phyloP scores from a whole-genome alignment of 1,139 yeast genomes.

The Spathaspora sp. region DNA sequence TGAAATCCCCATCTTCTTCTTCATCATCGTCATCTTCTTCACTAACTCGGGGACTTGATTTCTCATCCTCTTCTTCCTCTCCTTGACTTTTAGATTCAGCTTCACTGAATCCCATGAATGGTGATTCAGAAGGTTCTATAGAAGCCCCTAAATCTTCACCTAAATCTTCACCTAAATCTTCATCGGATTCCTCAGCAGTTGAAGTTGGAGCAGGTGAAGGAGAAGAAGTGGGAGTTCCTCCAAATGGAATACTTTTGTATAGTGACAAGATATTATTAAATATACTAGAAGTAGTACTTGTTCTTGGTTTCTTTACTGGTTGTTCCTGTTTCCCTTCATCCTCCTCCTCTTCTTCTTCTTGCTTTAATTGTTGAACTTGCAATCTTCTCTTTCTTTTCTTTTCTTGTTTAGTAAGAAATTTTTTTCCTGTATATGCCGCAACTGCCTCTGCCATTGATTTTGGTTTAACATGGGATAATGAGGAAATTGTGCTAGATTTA shows the following conservation, averaged over 20 bases:
- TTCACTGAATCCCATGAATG: slow-evolving; percentile 19
- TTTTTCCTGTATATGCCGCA: slow-evolving; percentile 57
- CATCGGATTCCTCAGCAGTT: too few species aligned
- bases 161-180: slow-evolving; percentile 13
- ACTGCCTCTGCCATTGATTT: slow-evolving; percentile 62
- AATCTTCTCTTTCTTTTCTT: slow-evolving; percentile 27
- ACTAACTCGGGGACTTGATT: slow-evolving; percentile 8
- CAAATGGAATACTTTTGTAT: slow-evolving; percentile 4
- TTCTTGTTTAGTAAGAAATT: slow-evolving; percentile 42
- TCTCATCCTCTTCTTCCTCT: slow-evolving; percentile 10
- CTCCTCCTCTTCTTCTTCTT: slow-evolving; percentile 5
- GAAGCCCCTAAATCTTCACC: slow-evolving; percentile 12
- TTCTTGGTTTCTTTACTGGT: slow-evolving; percentile 5
- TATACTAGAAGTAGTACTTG: slow-evolving; percentile 2
- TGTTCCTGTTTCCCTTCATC: slow-evolving; percentile 18
- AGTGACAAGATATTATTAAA: slow-evolving; percentile 4
- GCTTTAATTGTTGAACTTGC: slow-evolving; percentile 8
- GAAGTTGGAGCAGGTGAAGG: slow-evolving; percentile 8
- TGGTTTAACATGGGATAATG: slow-evolving; percentile 32
- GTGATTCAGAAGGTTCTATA: slow-evolving; percentile 11
- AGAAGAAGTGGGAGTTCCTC: slow-evolving; percentile 7
- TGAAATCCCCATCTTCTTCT: slow-evolving; percentile 25
- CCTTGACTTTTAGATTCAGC: slow-evolving; percentile 25
- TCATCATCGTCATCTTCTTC: slow-evolving; percentile 15
- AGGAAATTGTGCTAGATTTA: background rate